Conservation (phyloP, 2,329 filamentous ascomycete genomes). For the Paecilomyces niveus region DNA sequence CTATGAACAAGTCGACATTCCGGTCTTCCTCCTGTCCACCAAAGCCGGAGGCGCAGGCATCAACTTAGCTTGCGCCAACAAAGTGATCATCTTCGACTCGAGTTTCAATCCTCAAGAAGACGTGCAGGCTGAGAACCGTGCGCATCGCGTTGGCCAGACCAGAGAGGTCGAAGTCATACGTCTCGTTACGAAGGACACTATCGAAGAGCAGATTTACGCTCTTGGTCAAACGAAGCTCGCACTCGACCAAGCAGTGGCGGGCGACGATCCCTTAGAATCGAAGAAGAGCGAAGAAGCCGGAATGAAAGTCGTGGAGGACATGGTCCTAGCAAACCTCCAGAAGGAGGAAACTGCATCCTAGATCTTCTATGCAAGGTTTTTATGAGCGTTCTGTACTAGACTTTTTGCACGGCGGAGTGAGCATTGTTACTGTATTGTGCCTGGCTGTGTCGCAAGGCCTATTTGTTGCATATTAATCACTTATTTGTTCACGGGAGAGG, state of each 20-base stretch:
- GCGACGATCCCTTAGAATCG: conserved; percentile 47
- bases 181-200: conserved; percentile 70
- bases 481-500: not conserved
- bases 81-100: conserved; percentile 94
- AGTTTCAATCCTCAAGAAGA: conserved; percentile 98
- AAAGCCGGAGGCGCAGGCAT: conserved; percentile 95
- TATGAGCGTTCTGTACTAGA: not conserved
- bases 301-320: conserved; percentile 42
- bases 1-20: conserved; percentile 65
- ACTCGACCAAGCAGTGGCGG: conserved; percentile 68
- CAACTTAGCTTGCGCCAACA: conserved; percentile 92
- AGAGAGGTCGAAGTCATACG: conserved; percentile 84
- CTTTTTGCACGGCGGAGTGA: not conserved
- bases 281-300: conserved; percentile 44
- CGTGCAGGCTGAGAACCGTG: conserved; percentile 95
- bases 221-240: conserved; percentile 90
- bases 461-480: not conserved
- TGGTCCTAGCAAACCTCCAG: conserved; percentile 40
- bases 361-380: not conserved
- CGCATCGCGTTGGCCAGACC: conserved; percentile 88
- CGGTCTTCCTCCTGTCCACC: conserved; percentile 87
- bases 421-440: not conserved
- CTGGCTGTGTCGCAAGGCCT: not conserved
- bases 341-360: not conserved
- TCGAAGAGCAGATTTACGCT: conserved; percentile 89